Percentiles rank a stretch among this genome's conserved stretches.
Conservation (phyloP, 805 yeast genomes). For the Barnettozyma sucrosica region DNA sequence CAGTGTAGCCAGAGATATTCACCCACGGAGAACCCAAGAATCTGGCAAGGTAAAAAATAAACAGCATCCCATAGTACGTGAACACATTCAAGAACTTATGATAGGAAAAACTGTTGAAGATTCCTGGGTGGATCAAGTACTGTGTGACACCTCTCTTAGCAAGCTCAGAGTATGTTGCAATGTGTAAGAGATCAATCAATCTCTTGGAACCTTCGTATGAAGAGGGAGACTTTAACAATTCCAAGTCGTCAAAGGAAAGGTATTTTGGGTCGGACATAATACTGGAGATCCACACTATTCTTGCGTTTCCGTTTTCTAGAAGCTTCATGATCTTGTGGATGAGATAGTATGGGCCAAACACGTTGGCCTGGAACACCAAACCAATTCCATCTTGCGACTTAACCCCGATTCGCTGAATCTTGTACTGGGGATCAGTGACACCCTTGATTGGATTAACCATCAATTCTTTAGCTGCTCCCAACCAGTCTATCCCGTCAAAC, state of each 20-base stretch:
- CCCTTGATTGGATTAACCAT: constrained; percentile 64
- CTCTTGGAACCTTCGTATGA: constrained; percentile 93
- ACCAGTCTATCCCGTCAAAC: constrained; percentile 83
- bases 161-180: constrained; percentile 56
- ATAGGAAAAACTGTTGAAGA: constrained; percentile 79
- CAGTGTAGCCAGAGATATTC: constrained; percentile 80
- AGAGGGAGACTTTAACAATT: constrained; percentile 53
- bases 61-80: constrained; percentile 80
- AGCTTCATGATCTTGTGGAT: constrained; percentile 58
- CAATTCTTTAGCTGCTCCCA: constrained; percentile 66
- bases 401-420: constrained; percentile 75
- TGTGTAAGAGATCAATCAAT: constrained; percentile 75
- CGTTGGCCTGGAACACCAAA: constrained; percentile 87
- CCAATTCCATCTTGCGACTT: constrained; percentile 78
- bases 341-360: constrained; percentile 91
- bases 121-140: constrained; percentile 90
- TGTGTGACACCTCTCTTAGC: constrained; percentile 52
- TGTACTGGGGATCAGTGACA: constrained; percentile 84
- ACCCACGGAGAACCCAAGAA: constrained; percentile 83
- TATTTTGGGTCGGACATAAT: constrained; percentile 73
- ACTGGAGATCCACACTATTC: constrained; percentile 80
- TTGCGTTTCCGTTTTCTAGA: constrained; percentile 52
- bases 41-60: constrained; percentile 79
- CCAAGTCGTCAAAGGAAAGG: constrained; percentile 69
- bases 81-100: constrained; percentile 68